Base-by-base conservation (phyloP, 768 basidiomycete genomes). In the Daedaleopsis sinensis region DNA sequence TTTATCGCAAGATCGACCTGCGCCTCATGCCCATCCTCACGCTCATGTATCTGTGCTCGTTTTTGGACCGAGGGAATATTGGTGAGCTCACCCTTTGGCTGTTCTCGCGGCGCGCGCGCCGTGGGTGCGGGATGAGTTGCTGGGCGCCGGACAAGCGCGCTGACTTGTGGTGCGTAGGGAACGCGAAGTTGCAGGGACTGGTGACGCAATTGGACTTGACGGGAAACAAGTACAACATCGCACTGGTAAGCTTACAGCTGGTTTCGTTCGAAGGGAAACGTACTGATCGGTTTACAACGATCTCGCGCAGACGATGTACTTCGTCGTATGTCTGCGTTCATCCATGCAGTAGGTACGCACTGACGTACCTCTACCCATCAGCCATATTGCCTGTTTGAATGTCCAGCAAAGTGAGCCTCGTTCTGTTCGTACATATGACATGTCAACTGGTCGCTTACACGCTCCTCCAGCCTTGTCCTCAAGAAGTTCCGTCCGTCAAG, bases 321-420 rank as follows among this genome's bases (percentile, higher is more conserved):
- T 89, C 69, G 81, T 90, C 44, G 88, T 89, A 67, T 57, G 85
- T 72, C 16, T 37, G 6, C 7, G 5, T 11, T 10, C 19, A 49
- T 15, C 7, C 21, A 21, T 16, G 21, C 23, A 1, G 23, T 23
- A 21, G 47, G 5, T 21, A 15, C 23, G 7, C 23, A 21, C 23
- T 49, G 47, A 49, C 6, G 13, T n/a, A n/a, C n/a, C n/a, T 36
- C 19, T 39, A 19, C 42, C 2, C 27, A 47, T 63, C 27, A 83
- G 84, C 83, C 82, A 9, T 85, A 84, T 64, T 86, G 84, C 66
- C 75, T 84, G 0, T 87, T 86, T 59, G 89, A 90, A 74, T 86
- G 84, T 61, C 89, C 89, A 0, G 82, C 86, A 27, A 91, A 91
- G 87, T 89, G 61, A 38, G 79, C 67, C 7, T 15, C 36, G n/a